These are phyloP conservation scores for Penicillium polonicum DNA, from an alignment of 2,329 filamentous ascomycete genomes.

Conservation along the genomic window DNA sequence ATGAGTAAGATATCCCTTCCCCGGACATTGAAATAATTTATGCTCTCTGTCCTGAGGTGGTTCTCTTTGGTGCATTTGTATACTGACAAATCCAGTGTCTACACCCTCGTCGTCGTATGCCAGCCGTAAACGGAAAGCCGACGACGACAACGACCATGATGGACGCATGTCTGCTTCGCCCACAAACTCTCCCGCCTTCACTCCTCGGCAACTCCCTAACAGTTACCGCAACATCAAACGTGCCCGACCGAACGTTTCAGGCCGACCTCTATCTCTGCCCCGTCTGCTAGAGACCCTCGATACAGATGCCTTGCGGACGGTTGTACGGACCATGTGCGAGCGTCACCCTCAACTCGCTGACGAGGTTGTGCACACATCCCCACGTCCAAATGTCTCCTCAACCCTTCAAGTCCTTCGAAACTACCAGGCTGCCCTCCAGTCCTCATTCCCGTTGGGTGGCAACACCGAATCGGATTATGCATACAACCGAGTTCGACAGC, in stretches of 20 bases:
- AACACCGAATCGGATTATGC: conserved; percentile 86
- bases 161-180: conserved; percentile 93
- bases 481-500: conserved; percentile 86
- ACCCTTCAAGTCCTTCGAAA: conserved; percentile 76
- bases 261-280: conserved; percentile 63
- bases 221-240: conserved; percentile 65
- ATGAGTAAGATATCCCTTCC: conserved; percentile 50
- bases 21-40: conserved; percentile 7
- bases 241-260: conserved; percentile 66
- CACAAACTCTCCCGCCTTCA: conserved; percentile 72
- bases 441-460: conserved; percentile 80
- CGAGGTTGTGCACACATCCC: conserved; percentile 80
- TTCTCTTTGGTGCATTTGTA: background rate
- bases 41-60: background rate
- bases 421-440: conserved; percentile 76
- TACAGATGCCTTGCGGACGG: conserved; percentile 74
- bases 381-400: conserved; percentile 78
- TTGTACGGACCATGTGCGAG: conserved; percentile 89
- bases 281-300: conserved; percentile 94
- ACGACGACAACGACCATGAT: conserved; percentile 64
- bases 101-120: conserved; percentile 42
- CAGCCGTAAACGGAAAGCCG: conserved; percentile 82
- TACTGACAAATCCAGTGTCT: conserved; percentile 34
- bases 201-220: conserved; percentile 65
- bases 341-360: conserved; percentile 80